Base-by-base conservation (phyloP, 495 filamentous ascomycete species). In the Aspergillus campestris region DNA sequence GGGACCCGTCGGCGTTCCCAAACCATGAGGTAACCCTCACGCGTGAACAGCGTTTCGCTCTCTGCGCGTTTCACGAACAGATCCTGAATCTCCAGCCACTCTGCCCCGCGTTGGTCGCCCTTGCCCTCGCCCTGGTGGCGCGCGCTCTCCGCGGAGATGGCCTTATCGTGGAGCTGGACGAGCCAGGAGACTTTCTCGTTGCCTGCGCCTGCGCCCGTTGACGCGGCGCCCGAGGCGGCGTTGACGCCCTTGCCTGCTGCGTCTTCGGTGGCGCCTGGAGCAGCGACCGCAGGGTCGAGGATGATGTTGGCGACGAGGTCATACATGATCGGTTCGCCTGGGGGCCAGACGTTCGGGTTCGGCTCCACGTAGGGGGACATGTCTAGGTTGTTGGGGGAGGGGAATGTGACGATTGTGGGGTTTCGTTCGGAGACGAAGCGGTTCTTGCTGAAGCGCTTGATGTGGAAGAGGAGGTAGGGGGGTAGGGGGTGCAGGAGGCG, bases 231-330 rank as follows among this genome's bases (percentile, higher is more conserved):
- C 82, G 47, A 57, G 3, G 68, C 66, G 5, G 88, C 86, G 60
- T 92, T 91, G 41, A 78, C 75, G 64, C 90, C 87, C 64, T 85
- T 87, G 39, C 89, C 86, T 11, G 81, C 86, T 45, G 89, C 86
- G 51, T 92, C 89, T 66, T 79, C 84, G 57, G 62, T 75, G 55
- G 61, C 84, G 13, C 78, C 78, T 5, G 94, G 86, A 1, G 87
- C 89, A 52, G 94, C 89, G 57, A 95, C 85, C 10, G 68, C 57
- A 31, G 70, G 66, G 51, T 74, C 70, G 29, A 74, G 66, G 45
- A 89, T 92, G 45, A 99, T 84, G 62, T 97, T 97, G 31, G 92
- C 89, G 0, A 97, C 90, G 6, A 99, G 79, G 60, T 99, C 94
- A 60, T 97, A 99, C 72, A 86, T 82, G 51, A 97, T 87, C 6